These are phyloP conservation scores for Podospora fimiseda DNA, from an alignment of 495 filamentous ascomycete genomes.

Conservation along the genomic window DNA sequence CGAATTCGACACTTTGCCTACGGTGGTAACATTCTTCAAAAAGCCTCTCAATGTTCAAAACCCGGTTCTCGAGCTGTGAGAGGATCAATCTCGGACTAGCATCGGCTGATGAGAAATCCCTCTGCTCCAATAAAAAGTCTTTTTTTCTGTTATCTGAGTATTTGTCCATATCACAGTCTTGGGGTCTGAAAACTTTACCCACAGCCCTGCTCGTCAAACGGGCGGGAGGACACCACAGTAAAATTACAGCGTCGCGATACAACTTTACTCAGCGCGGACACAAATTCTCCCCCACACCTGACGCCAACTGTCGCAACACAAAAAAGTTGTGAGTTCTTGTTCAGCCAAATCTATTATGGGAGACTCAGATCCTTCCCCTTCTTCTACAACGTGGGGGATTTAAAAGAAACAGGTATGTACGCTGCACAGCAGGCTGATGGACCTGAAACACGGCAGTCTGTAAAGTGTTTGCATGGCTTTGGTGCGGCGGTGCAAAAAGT, in stretches of 20 bases:
- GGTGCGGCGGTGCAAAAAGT: slow-evolving; percentile 10
- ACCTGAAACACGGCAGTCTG: slow-evolving; percentile 16
- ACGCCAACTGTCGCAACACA: background rate
- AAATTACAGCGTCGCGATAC: slow-evolving; percentile 7
- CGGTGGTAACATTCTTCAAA: no score
- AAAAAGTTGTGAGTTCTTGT: background rate
- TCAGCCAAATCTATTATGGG: background rate
- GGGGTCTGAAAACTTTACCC: no score
- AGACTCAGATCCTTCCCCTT: background rate
- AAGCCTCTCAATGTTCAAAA: no score
- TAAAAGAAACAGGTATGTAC: background rate
- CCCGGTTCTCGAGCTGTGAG: background rate
- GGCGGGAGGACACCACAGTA: background rate
- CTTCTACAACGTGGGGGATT: background rate
- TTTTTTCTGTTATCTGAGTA: no score
- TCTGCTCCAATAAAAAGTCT: background rate
- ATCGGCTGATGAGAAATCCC: background rate
- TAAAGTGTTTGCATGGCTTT: background rate
- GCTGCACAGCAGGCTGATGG: slow-evolving; percentile 1
- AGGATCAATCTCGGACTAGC: background rate
- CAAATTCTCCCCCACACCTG: background rate
- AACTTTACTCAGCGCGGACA: background rate
- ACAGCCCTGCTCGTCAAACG: background rate
- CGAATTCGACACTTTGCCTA: no score
- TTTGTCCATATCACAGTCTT: no score